These are phyloP conservation scores for Penicillium sclerotigenum DNA, from an alignment of 2,329 filamentous ascomycete species.

Conservation along the genomic window DNA sequence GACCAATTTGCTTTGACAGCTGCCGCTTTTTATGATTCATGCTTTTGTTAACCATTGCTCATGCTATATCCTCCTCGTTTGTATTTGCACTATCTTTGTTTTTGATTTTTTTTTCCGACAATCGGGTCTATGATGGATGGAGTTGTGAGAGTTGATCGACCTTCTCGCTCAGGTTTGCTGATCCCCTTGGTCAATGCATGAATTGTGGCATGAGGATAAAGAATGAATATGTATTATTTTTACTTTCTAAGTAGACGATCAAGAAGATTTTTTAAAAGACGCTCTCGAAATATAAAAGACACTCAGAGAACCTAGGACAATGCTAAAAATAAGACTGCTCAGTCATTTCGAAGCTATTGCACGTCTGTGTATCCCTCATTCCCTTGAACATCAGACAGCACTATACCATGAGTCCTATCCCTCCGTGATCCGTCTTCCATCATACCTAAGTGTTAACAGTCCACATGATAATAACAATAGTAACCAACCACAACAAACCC, in stretches of 20 bases:
- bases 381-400: neutral
- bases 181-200: conserved; percentile 4
- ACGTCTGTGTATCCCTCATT: neutral
- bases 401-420: neutral
- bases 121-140: neutral
- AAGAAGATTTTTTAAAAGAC: neutral
- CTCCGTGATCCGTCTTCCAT: neutral
- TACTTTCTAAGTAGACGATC: neutral
- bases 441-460: neutral
- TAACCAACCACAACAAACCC: neutral
- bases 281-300: neutral
- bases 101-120: neutral
- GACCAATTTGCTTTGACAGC: neutral
- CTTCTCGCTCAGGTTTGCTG: conserved; percentile 8
- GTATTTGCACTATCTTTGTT: neutral
- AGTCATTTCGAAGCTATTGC: neutral
- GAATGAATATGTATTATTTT: conserved; percentile 4
- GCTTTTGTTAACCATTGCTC: conserved; percentile 12
- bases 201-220: conserved; percentile 12
- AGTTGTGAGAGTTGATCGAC: neutral
- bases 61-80: conserved; percentile 5
- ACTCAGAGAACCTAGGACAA: neutral
- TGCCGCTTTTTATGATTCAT: conserved; percentile 21
- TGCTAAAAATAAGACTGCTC: neutral
- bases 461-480: neutral